A percentile compares a stretch with the other conserved stretches of the same genome.
Conservation (phyloP, 306 rosid species). For the Hippophae tibetana region DNA sequence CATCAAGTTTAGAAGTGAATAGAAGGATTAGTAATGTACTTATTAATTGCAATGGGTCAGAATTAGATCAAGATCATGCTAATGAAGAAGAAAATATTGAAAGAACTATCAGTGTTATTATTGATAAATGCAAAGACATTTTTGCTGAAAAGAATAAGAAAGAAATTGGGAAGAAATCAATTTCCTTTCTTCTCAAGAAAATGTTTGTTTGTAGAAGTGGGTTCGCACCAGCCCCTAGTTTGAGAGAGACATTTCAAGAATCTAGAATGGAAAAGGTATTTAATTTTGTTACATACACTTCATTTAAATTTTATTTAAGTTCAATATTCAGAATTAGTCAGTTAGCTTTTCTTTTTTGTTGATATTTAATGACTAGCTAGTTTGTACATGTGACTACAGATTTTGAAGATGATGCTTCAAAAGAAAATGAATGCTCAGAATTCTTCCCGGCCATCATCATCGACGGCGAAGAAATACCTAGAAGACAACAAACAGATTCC, state of each 20-base stretch:
- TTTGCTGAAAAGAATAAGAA: conserved; percentile 49
- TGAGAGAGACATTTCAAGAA: conserved; percentile 76
- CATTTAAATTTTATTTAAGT: neutral
- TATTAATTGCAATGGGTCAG: conserved; percentile 21
- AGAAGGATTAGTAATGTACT: conserved; percentile 57
- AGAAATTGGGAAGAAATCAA: conserved; percentile 63
- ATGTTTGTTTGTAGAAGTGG: conserved; percentile 82
- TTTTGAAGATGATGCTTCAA: conserved; percentile 74
- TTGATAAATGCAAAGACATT: conserved; percentile 72
- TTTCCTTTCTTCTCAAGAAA: conserved; percentile 83
- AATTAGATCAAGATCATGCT: conserved; percentile 20
- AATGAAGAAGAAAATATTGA: conserved; percentile 67
- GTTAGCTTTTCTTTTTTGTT: too few relatives aligned
- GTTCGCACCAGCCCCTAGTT: conserved; percentile 65
- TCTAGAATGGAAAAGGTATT: conserved; percentile 94
- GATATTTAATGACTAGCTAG: too few relatives aligned
- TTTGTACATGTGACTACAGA: conserved; percentile 27
- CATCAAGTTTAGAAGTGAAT: conserved; percentile 92
- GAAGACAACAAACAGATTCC: conserved; percentile 34
- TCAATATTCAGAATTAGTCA: too few relatives aligned
- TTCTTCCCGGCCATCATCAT: conserved; percentile 33
- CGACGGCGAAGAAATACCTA: conserved; percentile 38
- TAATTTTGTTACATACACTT: too few relatives aligned
- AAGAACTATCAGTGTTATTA: conserved; percentile 71
- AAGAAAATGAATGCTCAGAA: conserved; percentile 60